Base-by-base conservation (phyloP, 2,329 filamentous ascomycete species). In the Diaporthe eres region DNA sequence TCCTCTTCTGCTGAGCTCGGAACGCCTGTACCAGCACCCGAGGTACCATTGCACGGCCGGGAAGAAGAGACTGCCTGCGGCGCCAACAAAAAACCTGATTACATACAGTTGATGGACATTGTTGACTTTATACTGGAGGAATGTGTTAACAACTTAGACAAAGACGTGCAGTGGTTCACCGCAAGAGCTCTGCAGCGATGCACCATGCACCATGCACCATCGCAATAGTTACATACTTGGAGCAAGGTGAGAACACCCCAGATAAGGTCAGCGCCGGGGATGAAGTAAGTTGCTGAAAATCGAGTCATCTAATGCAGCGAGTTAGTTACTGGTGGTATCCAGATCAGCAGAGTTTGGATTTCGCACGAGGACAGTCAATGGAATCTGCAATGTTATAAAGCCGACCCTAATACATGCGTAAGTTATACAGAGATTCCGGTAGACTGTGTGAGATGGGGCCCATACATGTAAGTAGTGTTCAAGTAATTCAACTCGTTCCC, bases 1-100 rank as follows among this genome's bases (percentile, higher is more conserved):
- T 12, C 78, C 77, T 65, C 81, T 74, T 71, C 90, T 90, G 71
- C 87, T 89, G 0, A 86, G 83, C 44, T 86, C 85, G 0, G 79
- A 77, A 13, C 83, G 85, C 3, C 83, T 86, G 74, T 86, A 86
- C 85, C 85, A 86, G 63, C 83, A 83, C 3, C 82, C 82, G 3
- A 84, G 75, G 2, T 83, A 75, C 60, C 81, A 84, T n/a, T 82
- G 76, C 12, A 83, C 77, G 47, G 79, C 78, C 0, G 81, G 82
- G 10, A 79, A 82, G 63, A 82, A 82, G 1, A 78, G 78, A 31
- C 76, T 79, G 68, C 83, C 83, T 44, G 82, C 82, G 19, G 83
- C 75, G 9, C 82, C 82, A 9, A 84, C 76, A 22, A 84, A 71
- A 60, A 84, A 84, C 17, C 82, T 79, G 67, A 83, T 81, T 9